Base-by-base conservation (phyloP, 371 early-diverging fungal genomes). In the Syncephalastrum sp. region DNA sequence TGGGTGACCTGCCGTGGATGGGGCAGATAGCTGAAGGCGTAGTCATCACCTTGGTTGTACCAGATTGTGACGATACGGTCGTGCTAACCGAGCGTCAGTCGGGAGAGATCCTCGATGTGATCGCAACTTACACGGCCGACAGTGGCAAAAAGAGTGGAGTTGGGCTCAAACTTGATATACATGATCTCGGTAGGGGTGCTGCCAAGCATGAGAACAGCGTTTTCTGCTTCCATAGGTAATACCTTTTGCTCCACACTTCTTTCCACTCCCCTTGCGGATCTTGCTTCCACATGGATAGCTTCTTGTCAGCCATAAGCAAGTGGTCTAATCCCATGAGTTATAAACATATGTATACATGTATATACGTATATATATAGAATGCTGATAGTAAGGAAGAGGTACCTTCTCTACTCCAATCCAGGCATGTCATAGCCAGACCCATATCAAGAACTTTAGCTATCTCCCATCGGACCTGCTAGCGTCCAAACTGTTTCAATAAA, bases 61-160 rank as follows among this genome's bases (percentile, higher is more conserved):
- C 93, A 91, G 8, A 92, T 64, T 41, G 91, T 89, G 12, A 89
- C 83, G n/a, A 84, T 56, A 2, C 82, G 69, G 67, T 91, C 90
- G 52, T 68, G 68, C 88, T 89, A 54, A 13, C 53, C n/a, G 25
- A 47, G n/a, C 15, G 29, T 50, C 61, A 43, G 43, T 53, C 25
- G 23, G 42, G 17, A 53, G 14, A 54, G 21, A 1, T 51, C 1
- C 54, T 21, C 3, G 45, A 13, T 29, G 60, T 19, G 17, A 47
- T 27, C 29, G 21, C 4, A 3, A 10, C 8, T 16, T 79, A 88
- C 89, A 70, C 83, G 71, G 43, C 86, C 78, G 56, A 85, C 59
- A 0, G 89, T 84, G 7, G 87, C 87, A 73, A 91, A 84, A 50
- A 85, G 62, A n/a, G 59, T 70, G n/a, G 82, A 82, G 57, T 82